Percentiles rank a stretch among this genome's conserved stretches.
Conservation (phyloP, 2,329 filamentous ascomycete genomes). For the Xylariales sp. region DNA sequence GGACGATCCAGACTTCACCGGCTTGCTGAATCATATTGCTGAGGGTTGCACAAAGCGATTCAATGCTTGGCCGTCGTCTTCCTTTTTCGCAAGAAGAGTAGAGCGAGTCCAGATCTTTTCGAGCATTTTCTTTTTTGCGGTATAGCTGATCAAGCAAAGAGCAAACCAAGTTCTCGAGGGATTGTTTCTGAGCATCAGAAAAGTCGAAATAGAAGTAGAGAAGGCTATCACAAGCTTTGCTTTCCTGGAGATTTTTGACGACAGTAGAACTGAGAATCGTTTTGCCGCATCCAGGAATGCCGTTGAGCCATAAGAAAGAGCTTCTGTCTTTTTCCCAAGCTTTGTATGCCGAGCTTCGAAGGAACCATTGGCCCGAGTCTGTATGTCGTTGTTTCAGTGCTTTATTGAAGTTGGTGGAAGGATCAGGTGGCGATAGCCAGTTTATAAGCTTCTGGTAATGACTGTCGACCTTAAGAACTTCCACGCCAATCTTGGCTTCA, state of each 20-base stretch:
- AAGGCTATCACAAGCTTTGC: neutral
- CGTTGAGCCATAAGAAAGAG: constrained; percentile 30
- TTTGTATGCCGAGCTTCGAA: constrained; percentile 22
- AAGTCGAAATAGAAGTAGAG: constrained; percentile 35
- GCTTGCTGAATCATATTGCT: constrained; percentile 18
- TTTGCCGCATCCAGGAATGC: constrained; percentile 38
- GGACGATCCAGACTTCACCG: constrained; percentile 16
- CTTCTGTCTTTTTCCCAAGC: constrained; percentile 24
- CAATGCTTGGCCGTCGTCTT: constrained; percentile 15
- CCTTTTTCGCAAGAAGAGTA: constrained; percentile 20
- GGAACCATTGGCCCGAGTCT: constrained; percentile 29
- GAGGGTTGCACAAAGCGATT: constrained; percentile 16
- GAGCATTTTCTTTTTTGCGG: constrained; percentile 12
- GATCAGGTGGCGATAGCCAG: constrained; percentile 1
- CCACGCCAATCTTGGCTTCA: neutral
- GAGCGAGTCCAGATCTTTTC: constrained; percentile 14
- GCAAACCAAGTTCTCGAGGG: constrained; percentile 25
- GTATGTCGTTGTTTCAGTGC: constrained; percentile 24
- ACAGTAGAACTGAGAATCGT: constrained; percentile 33
- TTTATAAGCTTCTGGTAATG: constrained; percentile 9
- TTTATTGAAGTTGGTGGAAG: constrained; percentile 20
- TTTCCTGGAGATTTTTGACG: constrained; percentile 20
- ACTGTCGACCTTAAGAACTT: neutral
- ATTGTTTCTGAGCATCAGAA: constrained; percentile 30
- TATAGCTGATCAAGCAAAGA: constrained; percentile 33